These are phyloP conservation scores for Myriosclerotinia curreyana DNA, from an alignment of 2,329 filamentous ascomycete species.

Conservation along the genomic window DNA sequence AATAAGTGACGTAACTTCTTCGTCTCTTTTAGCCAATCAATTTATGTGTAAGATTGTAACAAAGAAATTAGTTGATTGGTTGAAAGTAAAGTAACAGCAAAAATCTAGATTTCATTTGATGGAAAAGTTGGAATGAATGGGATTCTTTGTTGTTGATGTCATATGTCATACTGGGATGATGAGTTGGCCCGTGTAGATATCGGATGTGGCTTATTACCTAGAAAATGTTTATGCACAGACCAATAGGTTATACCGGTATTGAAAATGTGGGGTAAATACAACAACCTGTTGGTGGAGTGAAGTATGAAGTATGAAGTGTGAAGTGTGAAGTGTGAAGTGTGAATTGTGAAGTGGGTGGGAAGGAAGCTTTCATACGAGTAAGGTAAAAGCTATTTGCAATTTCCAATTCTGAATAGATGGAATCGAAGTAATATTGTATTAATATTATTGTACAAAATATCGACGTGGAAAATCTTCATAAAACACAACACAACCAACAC, in stretches of 20 bases:
- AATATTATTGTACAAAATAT: no score
- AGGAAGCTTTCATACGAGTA: no score
- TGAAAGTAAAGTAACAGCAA: no score
- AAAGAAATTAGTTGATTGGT: slow-evolving; percentile 1
- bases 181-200: no score
- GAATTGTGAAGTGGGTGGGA: no score
- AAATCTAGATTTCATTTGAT: slow-evolving; percentile 12
- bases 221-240: neutral
- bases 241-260: no score
- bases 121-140: slow-evolving; percentile 21
- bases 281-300: no score
- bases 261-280: no score
- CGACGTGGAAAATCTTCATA: neutral
- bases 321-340: no score
- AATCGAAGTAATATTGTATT: neutral
- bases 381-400: neutral
- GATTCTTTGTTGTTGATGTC: slow-evolving; percentile 13
- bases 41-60: neutral
- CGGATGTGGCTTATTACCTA: slow-evolving; percentile 17
- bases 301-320: no score
- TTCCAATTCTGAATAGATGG: neutral
- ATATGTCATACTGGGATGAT: slow-evolving; percentile 14
- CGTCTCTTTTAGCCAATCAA: neutral
- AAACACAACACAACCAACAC: no score
- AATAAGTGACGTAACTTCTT: slow-evolving; percentile 3